Evolutionary conservation across 495 filamentous ascomycete genomes (phyloP).

Genomic region (Penicillium canescens): DNA sequence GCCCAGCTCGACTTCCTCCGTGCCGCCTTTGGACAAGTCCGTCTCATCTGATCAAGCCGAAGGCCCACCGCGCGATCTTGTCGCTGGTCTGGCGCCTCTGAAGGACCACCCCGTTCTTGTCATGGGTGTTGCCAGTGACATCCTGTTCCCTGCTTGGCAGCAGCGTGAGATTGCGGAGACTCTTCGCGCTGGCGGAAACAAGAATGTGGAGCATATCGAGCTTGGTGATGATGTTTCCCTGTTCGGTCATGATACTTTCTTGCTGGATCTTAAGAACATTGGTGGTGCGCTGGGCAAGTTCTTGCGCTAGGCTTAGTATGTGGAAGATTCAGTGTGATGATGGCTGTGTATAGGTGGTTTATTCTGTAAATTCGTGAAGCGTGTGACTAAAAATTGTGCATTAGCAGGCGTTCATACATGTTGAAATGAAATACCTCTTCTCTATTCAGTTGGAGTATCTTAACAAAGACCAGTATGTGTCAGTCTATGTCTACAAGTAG

Average conservation of each 20-base stretch:
- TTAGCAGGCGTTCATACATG: constrained; percentile 9
- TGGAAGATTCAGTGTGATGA: background rate
- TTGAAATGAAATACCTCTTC: constrained; percentile 5
- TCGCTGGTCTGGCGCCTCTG: constrained; percentile 70
- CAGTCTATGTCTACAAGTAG: no score
- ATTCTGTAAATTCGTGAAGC: constrained; percentile 1
- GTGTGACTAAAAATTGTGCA: constrained; percentile 4
- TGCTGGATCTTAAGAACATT: constrained; percentile 89
- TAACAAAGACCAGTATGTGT: background rate
- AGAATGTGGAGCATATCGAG: constrained; percentile 80
- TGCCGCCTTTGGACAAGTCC: constrained; percentile 25
- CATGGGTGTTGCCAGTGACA: constrained; percentile 94
- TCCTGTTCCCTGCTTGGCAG: constrained; percentile 97
- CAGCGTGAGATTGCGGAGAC: constrained; percentile 92
- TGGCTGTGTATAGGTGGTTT: background rate
- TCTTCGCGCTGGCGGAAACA: constrained; percentile 72
- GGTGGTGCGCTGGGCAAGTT: constrained; percentile 81
- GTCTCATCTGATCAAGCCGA: constrained; percentile 14
- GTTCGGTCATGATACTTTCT: constrained; percentile 96
- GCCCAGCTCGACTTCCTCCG: constrained; percentile 43
- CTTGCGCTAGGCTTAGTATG: constrained; percentile 42
- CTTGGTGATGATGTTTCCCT: constrained; percentile 87
- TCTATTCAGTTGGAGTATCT: background rate
- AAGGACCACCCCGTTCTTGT: constrained; percentile 78
- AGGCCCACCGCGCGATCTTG: constrained; percentile 70